These are phyloP conservation scores for Lentithecium fluviatile DNA, from an alignment of 495 filamentous ascomycete species.

Conservation along the genomic window DNA sequence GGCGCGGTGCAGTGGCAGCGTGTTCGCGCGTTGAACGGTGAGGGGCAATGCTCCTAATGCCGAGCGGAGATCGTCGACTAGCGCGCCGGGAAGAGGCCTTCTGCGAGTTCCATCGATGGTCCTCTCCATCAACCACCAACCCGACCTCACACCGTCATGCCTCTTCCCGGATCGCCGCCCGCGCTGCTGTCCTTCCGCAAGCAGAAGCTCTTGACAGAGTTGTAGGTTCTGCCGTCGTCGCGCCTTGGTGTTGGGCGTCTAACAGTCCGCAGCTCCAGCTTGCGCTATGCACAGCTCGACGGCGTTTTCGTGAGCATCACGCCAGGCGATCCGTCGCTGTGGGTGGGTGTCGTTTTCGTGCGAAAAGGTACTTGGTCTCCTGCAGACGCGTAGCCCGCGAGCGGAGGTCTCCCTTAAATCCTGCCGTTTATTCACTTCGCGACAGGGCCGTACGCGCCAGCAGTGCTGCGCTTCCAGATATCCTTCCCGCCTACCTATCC, in stretches of 20 bases:
- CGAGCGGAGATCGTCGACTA: too few relatives aligned
- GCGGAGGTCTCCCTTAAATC: too few relatives aligned
- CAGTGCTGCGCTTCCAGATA: conserved; percentile 86
- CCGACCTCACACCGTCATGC: conserved; percentile 18
- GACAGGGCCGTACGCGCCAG: conserved; percentile 80
- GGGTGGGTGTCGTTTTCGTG: conserved; percentile 88
- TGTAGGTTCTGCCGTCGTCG: conserved; percentile 30
- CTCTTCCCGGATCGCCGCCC: conserved; percentile 19
- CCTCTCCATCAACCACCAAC: background rate
- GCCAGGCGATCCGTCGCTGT: conserved; percentile 74
- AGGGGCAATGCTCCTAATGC: too few relatives aligned
- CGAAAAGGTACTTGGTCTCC: conserved; percentile 62
- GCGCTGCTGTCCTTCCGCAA: conserved; percentile 31
- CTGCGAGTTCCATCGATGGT: background rate
- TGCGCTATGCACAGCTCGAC: conserved; percentile 76
- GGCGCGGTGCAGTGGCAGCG: too few relatives aligned
- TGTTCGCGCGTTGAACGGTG: too few relatives aligned
- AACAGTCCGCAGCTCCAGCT: conserved; percentile 60
- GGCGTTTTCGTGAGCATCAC: conserved; percentile 83
- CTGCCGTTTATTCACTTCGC: background rate
- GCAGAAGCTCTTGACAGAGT: conserved; percentile 38
- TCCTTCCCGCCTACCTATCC: conserved; percentile 83
- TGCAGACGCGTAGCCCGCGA: background rate
- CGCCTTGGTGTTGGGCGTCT: background rate
- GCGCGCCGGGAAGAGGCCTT: too few relatives aligned